Evolutionary conservation across 106 monocot species (phyloP).

Genomic region (Dendrobium huoshanense): DNA sequence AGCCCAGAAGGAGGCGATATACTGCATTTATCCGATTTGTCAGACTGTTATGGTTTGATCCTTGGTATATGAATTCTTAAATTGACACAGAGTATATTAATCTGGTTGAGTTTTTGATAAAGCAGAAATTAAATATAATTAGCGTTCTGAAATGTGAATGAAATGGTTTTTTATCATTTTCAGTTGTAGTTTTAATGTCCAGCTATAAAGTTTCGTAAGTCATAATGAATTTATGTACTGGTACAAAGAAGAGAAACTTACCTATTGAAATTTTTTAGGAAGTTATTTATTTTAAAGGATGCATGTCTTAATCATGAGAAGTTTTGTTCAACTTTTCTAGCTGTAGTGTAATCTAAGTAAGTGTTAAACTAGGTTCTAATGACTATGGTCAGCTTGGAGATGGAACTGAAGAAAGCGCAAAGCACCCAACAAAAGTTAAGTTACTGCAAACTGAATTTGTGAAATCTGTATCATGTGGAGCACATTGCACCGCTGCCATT

Average conservation of each 20-base stretch:
- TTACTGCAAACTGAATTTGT: slow-evolving; percentile 66
- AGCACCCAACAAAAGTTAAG: slow-evolving; percentile 68
- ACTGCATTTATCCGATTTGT: too few species aligned
- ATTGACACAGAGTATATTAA: neutral
- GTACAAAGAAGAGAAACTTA: neutral
- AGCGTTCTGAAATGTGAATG: neutral
- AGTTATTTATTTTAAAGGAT: neutral
- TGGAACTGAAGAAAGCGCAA: slow-evolving; percentile 77
- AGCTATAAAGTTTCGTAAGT: neutral
- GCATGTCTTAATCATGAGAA: neutral
- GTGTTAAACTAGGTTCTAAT: slow-evolving; percentile 55
- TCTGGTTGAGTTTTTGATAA: neutral
- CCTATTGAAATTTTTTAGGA: neutral
- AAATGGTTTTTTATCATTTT: neutral
- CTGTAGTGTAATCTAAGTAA: neutral
- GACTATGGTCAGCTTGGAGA: slow-evolving; percentile 95
- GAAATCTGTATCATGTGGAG: slow-evolving; percentile 88
- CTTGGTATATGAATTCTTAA: neutral
- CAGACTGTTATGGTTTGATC: too few species aligned
- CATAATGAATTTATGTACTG: neutral
- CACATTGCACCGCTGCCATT: slow-evolving; percentile 86
- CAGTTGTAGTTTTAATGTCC: neutral
- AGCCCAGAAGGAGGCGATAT: too few species aligned
- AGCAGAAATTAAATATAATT: neutral
- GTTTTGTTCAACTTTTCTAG: neutral